Base-by-base conservation (phyloP, 2,329 filamentous ascomycete species). In the Catunica adiposa region DNA sequence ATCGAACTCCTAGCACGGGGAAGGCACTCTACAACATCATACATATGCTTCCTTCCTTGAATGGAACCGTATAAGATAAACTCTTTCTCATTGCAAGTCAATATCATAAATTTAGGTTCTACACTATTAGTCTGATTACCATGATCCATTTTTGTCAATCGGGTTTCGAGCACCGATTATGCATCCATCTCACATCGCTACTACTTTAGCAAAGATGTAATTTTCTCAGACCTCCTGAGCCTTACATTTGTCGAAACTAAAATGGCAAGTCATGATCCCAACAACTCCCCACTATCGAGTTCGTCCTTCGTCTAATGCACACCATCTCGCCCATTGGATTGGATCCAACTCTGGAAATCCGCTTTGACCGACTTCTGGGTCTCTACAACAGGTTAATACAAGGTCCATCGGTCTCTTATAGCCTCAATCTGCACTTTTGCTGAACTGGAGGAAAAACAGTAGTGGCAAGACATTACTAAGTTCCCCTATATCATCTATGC, bases 21-120 rank as follows among this genome's bases (percentile, higher is more conserved):
- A 44, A 22, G 40, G 40, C 1, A 44, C 40, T 44, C 20, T 44
- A 44, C 11, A 44, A 14, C 4, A 44, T 44, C 20, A 17, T 44
- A 44, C 40, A 44, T 44, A 44, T 44, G 44, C 44, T 48, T 48
- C 44, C 44, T 48, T 48, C 44, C 44, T 48, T 48, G 44, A 48
- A 48, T 48, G 44, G 15, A 23, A 48, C 44, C 11, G 44, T 25
- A 48, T 48, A 15, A 48, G 20, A 44, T 44, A 17, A 34, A 5
- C 29, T 34, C 29, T 34, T 34, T 34, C 29, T 34, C 5, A 11
- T 34, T 5, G 5, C 29, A 34, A 34, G 5, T 11, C 29, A 34
- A 34, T 5, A 5, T 11, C 5, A 34, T 5, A 11, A 11, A 34
- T 5, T 11, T 11, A 11, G 29, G 5, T 5, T 34, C 29, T 34